Evolutionary conservation across 805 yeast species (phyloP).

Genomic region (Soucietia sequanensis): DNA sequence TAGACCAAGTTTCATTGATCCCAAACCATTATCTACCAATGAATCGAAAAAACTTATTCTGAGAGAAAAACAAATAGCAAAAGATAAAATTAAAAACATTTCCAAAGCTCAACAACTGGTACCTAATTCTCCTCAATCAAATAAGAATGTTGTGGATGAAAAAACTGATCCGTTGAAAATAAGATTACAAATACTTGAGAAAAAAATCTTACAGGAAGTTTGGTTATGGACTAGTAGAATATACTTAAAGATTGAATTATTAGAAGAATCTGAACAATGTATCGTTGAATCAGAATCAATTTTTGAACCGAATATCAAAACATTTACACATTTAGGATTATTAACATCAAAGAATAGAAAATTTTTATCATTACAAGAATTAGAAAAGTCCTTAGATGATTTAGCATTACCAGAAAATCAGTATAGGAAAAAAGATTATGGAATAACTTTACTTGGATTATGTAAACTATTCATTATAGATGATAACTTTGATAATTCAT

Average conservation of each 20-base stretch:
- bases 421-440: slow-evolving; percentile 35
- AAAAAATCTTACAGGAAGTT: slow-evolving; percentile 50
- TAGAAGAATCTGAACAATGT: slow-evolving; percentile 66
- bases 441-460: slow-evolving; percentile 54
- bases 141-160: background rate
- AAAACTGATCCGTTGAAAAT: slow-evolving; percentile 1
- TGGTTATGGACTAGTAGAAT: slow-evolving; percentile 77
- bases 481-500: slow-evolving; percentile 26
- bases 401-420: slow-evolving; percentile 26
- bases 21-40: slow-evolving; percentile 10
- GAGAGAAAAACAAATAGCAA: slow-evolving; percentile 13
- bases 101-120: slow-evolving; percentile 2
- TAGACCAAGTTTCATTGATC: slow-evolving; percentile 42
- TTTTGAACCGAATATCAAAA: slow-evolving; percentile 43
- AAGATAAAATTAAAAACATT: slow-evolving; percentile 19
- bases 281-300: slow-evolving; percentile 66
- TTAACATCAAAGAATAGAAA: slow-evolving; percentile 43
- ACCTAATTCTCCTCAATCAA: background rate
- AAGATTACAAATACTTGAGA: slow-evolving; percentile 18
- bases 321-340: slow-evolving; percentile 50
- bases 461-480: slow-evolving; percentile 49
- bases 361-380: slow-evolving; percentile 56
- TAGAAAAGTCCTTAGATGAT: slow-evolving; percentile 58
- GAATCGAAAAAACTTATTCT: slow-evolving; percentile 4
- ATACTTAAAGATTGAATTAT: slow-evolving; percentile 54